Evolutionary conservation across 2,329 filamentous ascomycete genomes (phyloP), one percentile per base, ranked within the genome.

Genomic region (Dryadomyces quercivorus): DNA sequence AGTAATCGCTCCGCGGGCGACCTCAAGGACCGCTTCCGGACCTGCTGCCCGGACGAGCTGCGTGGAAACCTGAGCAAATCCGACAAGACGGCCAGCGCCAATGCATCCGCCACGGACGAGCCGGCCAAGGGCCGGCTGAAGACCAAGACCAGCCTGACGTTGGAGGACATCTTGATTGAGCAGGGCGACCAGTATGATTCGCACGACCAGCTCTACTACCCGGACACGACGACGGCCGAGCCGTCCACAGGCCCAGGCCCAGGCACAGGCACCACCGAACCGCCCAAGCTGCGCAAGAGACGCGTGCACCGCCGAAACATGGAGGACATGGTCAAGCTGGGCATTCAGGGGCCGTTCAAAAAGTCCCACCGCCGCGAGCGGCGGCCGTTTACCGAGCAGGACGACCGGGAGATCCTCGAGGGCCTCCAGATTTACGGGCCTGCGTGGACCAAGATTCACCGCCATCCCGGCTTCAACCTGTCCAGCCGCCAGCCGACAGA

Each of bases 21-120:
- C 61, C 64, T 85, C 51, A 85, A 85, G 63, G 81, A 85, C 63
- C 73, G 82, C 13, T 85, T 84, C 62, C 74, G 81, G 51, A 85
- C 81, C 3, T 84, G 81, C 62, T 84, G 81, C 58, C 81, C 81
- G 0, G 74, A 75, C 38, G 81, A 84, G 63, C 70, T 84, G 42
- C 74, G 77, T 50, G 68, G 68, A 22, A 71, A 70, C 22, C 55
- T 63, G 16, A 59, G 56, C 12, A 71, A 65, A 50, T 59, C 20
- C n/a, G 55, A 57, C 12, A 34, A 18, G n/a, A 13, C 31, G 47
- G 15, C 47, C 51, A 1, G 50, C 1, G n/a, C 55, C 4, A 51
- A 51, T 31, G 47, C 36, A 18, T 38, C 58, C 2, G 15, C 50
- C 21, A 38, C 53, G 5, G 52, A 51, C 50, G 45, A 62, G 21